Percentiles rank a stretch among this genome's conserved stretches.
These are phyloP conservation scores for Rhizopogon salebrosus DNA, from an alignment of 768 basidiomycete genomes.

Conservation along the genomic window DNA sequence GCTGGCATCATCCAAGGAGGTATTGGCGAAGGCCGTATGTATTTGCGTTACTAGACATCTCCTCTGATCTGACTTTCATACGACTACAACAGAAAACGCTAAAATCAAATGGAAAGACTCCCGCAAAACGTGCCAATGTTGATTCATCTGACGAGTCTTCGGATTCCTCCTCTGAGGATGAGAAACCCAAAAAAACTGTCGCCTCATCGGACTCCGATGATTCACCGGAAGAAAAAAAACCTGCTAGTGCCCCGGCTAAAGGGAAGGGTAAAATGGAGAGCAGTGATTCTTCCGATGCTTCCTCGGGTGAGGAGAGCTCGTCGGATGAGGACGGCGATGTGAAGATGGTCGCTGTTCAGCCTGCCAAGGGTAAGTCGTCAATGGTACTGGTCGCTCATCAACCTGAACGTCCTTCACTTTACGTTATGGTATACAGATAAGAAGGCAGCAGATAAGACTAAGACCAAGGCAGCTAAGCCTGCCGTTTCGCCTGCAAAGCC, in stretches of 20 bases:
- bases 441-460: constrained; percentile 29
- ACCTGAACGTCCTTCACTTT: background rate
- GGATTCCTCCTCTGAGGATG: constrained; percentile 30
- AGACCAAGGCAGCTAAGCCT: constrained; percentile 23
- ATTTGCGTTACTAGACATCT: background rate
- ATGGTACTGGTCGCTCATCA: background rate
- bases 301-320: constrained; percentile 9
- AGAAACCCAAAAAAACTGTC: constrained; percentile 21
- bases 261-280: background rate
- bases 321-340: constrained; percentile 20
- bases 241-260: constrained; percentile 16
- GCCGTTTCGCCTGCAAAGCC: constrained; percentile 27
- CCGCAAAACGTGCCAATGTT: constrained; percentile 15
- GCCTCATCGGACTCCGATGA: constrained; percentile 17
- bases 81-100: constrained; percentile 13
- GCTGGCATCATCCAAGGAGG: constrained; percentile 37
- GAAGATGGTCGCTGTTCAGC: background rate
- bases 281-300: constrained; percentile 10
- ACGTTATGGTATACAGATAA: constrained; percentile 33
- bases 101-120: constrained; percentile 14
- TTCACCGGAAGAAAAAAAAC: constrained; percentile 20
- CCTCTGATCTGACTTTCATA: background rate
- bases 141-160: constrained; percentile 23
- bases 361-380: background rate
- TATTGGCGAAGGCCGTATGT: constrained; percentile 35